These are phyloP conservation scores for Fraxinus americana DNA, from an alignment of 257 asterid species.

Conservation along the genomic window DNA sequence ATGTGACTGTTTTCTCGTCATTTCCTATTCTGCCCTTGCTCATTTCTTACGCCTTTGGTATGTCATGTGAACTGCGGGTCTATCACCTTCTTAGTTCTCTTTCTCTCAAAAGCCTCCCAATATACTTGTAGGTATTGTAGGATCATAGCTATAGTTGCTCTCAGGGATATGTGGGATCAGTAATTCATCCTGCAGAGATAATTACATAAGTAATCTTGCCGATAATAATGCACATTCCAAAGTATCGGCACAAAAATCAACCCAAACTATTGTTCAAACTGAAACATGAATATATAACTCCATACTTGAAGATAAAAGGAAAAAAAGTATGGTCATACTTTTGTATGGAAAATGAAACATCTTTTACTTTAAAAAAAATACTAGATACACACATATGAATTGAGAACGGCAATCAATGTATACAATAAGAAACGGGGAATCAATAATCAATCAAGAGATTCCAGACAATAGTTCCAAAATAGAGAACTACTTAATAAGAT, in stretches of 20 bases:
- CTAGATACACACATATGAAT: too few species aligned
- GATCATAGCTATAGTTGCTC: conserved; percentile 31
- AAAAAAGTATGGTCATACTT: too few species aligned
- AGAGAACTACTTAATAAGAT: too few species aligned
- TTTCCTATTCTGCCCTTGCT: too few species aligned
- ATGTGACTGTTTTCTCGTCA: too few species aligned
- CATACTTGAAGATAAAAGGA: not conserved
- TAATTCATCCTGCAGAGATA: conserved; percentile 47
- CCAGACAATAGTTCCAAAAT: too few species aligned
- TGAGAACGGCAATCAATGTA: not conserved
- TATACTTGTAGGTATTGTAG: conserved; percentile 55
- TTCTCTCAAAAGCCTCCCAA: conserved; percentile 72
- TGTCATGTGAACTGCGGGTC: too few species aligned
- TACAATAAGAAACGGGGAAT: not conserved
- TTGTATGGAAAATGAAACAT: not conserved
- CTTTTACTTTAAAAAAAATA: not conserved
- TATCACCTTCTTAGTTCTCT: conserved; percentile 52
- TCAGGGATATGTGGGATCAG: conserved; percentile 40
- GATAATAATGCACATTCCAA: not conserved
- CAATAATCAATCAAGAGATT: not conserved
- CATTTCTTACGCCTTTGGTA: too few species aligned
- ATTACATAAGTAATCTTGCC: conserved; percentile 20
- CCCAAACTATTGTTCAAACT: not conserved
- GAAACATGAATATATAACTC: conserved; percentile 8
- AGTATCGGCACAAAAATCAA: not conserved